Evolutionary conservation across 257 asterid genomes (phyloP).

Genomic region (Verbena officinalis): DNA sequence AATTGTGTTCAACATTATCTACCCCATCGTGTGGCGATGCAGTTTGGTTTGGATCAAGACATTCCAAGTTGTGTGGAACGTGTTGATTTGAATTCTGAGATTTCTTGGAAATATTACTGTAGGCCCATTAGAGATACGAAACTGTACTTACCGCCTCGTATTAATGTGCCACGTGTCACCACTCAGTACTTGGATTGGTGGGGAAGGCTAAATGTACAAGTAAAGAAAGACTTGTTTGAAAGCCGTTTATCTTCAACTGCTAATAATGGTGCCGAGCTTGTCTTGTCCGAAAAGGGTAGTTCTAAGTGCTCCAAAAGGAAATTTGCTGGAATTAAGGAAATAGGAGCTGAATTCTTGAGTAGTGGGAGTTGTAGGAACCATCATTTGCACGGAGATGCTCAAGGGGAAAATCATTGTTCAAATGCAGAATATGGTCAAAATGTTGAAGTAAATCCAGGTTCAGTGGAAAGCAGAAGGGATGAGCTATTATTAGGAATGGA

Average conservation of each 20-base stretch:
- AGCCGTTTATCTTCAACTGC: no score
- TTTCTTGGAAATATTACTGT: constrained; percentile 35
- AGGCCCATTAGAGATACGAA: constrained; percentile 35
- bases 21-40: constrained; percentile 60
- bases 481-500: constrained; percentile 6
- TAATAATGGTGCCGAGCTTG: background rate
- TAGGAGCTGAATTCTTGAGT: background rate
- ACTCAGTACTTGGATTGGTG: constrained; percentile 34
- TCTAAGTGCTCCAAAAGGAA: constrained; percentile 15
- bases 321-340: background rate
- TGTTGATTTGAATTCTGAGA: constrained; percentile 11
- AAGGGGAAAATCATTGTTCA: background rate
- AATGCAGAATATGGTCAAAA: background rate
- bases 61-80: constrained; percentile 31
- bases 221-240: no score
- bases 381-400: background rate
- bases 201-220: constrained; percentile 12
- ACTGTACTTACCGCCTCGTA: constrained; percentile 36
- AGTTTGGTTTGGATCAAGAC: constrained; percentile 55
- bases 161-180: no score
- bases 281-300: background rate
- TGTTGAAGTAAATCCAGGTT: background rate
- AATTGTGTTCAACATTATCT: constrained; percentile 43
- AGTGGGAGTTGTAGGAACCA: background rate
- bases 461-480: background rate